Base-by-base conservation (phyloP, 495 filamentous ascomycete genomes). In the Bacidia gigantensis region DNA sequence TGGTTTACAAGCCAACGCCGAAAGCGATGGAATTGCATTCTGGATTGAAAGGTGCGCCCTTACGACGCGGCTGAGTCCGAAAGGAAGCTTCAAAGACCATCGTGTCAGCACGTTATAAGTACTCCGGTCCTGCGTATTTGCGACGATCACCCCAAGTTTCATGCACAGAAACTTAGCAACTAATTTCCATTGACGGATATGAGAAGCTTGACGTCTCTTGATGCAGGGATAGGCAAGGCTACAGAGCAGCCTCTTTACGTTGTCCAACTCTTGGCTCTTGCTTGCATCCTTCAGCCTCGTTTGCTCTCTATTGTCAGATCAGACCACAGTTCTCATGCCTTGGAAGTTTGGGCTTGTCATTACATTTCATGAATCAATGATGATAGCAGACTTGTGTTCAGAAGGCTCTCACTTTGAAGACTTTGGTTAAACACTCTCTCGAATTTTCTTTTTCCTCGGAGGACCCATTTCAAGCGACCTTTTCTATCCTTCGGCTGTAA, bases 391-490 rank as follows among this genome's bases (percentile, higher is more conserved):
- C n/a, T n/a, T n/a, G n/a, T n/a, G n/a, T n/a, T n/a, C n/a, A n/a
- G n/a, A n/a, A n/a, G n/a, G n/a, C n/a, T n/a, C n/a, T n/a, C n/a
- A n/a, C n/a, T n/a, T n/a, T n/a, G n/a, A n/a, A n/a, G n/a, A n/a
- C n/a, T n/a, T n/a, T n/a, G n/a, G n/a, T n/a, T n/a, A n/a, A n/a
- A n/a, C n/a, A n/a, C n/a, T n/a, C n/a, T n/a, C n/a, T n/a, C n/a
- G n/a, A n/a, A n/a, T n/a, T n/a, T n/a, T n/a, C n/a, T n/a, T n/a
- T n/a, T n/a, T n/a, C n/a, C n/a, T n/a, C n/a, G n/a, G n/a, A n/a
- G 20, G 11, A 11, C 39, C 50, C 50, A 52, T 52, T 46, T 7
- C 3, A 52, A 25, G 25, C 38, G 50, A 5, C 32, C 50, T 29
- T n/a, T 22, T 45, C 45, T 24, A 12, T 17, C 45, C 24, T 2